Conservation (phyloP, 192 early-diverging fungal genomes). For the Rhizophagus sp. region DNA sequence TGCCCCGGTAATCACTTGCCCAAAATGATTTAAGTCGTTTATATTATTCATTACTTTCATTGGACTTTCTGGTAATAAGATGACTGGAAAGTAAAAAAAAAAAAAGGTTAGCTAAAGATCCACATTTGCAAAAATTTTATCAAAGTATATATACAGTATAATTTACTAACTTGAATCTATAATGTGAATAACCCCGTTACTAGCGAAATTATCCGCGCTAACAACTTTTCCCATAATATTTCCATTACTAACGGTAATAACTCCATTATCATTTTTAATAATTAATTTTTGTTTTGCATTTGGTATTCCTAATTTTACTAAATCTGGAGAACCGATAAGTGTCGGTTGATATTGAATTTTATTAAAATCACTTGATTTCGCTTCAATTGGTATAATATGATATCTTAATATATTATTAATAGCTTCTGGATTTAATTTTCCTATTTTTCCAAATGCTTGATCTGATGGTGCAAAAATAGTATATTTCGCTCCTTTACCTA, state of each 20-base stretch:
- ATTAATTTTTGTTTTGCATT: neutral
- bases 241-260: neutral
- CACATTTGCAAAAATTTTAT: neutral
- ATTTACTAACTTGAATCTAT: neutral
- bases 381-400: neutral
- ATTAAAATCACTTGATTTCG: neutral
- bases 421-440: neutral
- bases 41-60: neutral
- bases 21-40: neutral
- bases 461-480: neutral
- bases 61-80: neutral
- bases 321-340: neutral
- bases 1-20: neutral
- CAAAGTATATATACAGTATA: too few relatives aligned
- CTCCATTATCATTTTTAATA: neutral
- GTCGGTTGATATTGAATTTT: neutral
- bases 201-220: neutral
- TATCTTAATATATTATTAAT: neutral
- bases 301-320: neutral
- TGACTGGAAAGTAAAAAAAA: neutral
- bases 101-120: neutral
- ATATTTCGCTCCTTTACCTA: neutral
- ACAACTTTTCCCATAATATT: neutral
- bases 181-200: neutral
- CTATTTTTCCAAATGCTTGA: neutral